Conservation (phyloP, 1,284 basidiomycete genomes). For the Bondarzewia mesenterica region DNA sequence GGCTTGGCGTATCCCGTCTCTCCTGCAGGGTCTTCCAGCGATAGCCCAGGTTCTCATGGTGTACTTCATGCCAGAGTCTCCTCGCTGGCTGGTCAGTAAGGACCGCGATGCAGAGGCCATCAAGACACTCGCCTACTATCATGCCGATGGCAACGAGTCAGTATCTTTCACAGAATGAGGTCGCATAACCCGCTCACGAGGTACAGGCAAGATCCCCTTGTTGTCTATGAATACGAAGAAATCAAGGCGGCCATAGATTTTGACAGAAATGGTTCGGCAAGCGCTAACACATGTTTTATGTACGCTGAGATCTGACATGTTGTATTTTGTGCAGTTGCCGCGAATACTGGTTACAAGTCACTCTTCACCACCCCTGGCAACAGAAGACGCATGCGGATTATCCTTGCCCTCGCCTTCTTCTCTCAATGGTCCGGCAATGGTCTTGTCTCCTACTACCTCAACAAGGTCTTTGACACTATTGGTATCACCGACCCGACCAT, state of each 20-base stretch:
- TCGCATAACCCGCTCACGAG: not conserved
- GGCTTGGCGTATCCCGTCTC: constrained; percentile 71
- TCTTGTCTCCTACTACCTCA: constrained; percentile 71
- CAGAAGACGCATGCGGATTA: constrained; percentile 59
- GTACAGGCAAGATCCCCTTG: constrained; percentile 54
- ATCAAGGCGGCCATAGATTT: constrained; percentile 68
- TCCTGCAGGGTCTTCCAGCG: constrained; percentile 58
- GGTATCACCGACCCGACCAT: constrained; percentile 57
- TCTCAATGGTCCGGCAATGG: constrained; percentile 74
- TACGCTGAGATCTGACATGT: constrained; percentile 1
- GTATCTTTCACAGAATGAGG: not conserved
- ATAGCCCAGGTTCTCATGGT: constrained; percentile 52
- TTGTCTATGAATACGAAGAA: constrained; percentile 67
- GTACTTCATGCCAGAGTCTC: constrained; percentile 62
- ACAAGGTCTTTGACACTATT: constrained; percentile 60
- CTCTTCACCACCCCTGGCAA: constrained; percentile 56
- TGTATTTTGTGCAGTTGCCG: constrained; percentile 25
- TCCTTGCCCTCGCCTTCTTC: constrained; percentile 64
- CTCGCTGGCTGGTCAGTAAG: constrained; percentile 62
- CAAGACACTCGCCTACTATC: constrained; percentile 61
- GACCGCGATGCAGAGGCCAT: constrained; percentile 56
- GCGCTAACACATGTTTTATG: not conserved
- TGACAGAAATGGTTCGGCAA: constrained; percentile 35
- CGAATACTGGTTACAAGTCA: constrained; percentile 53
- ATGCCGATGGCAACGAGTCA: constrained; percentile 58